A percentile compares a stretch with the other conserved stretches of the same genome.
Conservation (phyloP, 345 rosid genomes). For the Syzygium jambos region DNA sequence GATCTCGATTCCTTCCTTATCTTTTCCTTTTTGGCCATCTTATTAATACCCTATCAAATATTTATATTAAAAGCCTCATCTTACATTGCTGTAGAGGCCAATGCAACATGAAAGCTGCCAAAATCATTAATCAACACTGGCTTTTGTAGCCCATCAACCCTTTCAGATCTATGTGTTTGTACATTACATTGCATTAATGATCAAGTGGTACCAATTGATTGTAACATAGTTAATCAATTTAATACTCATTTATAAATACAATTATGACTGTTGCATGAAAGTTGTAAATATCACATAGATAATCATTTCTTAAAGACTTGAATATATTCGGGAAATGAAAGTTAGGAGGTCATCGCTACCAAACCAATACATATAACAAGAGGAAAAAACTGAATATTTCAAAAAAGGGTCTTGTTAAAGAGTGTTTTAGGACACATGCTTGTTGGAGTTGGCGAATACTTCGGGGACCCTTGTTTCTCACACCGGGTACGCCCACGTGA, state of each 20-base stretch:
- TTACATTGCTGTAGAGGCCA: background rate
- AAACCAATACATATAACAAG: background rate
- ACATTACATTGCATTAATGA: background rate
- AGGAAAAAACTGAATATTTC: background rate
- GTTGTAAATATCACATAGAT: background rate
- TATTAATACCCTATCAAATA: no score
- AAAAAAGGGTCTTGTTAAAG: background rate
- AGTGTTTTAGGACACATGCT: background rate
- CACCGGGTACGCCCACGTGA: no score
- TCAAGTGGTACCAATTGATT: no score
- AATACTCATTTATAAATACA: background rate
- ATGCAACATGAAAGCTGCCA: background rate
- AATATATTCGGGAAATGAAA: background rate
- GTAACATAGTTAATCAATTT: no score
- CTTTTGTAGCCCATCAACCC: background rate
- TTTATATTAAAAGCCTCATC: no score
- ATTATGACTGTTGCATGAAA: background rate
- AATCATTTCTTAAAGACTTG: background rate
- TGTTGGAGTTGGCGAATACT: no score
- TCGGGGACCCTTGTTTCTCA: no score
- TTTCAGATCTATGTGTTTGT: background rate
- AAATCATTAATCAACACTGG: background rate
- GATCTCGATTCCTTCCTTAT: background rate
- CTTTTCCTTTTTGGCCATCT: background rate
- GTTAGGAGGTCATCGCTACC: background rate